Conservation (phyloP, 164 flowering plant species). For the Dillenia turbinata region DNA sequence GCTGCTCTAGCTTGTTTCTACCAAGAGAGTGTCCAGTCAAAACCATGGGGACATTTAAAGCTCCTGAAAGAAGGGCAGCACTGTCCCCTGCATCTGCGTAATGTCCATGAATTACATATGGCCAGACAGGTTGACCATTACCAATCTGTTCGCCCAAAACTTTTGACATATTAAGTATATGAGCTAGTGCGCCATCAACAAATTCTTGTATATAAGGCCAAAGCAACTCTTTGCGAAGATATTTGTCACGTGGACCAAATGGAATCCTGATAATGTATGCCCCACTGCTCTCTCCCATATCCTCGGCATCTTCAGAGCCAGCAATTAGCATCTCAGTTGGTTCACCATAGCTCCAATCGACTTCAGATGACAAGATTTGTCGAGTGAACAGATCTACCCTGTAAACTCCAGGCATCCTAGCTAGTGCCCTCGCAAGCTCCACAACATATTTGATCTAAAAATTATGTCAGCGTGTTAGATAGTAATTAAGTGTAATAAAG, state of each 20-base stretch:
- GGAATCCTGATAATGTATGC: constrained; percentile 88
- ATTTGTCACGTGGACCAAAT: constrained; percentile 79
- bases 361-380: constrained; percentile 72
- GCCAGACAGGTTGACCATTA: constrained; percentile 78
- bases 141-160: constrained; percentile 90
- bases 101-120: constrained; percentile 89
- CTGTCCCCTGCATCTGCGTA: constrained; percentile 97
- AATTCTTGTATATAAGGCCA: constrained; percentile 94
- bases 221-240: constrained; percentile 66
- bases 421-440: constrained; percentile 91
- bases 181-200: constrained; percentile 89
- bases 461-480: neutral
- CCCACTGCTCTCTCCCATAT: constrained; percentile 87
- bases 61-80: constrained; percentile 94
- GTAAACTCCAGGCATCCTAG: constrained; percentile 89
- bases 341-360: constrained; percentile 91
- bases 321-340: constrained; percentile 85
- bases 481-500: too few species aligned
- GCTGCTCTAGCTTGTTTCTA: constrained; percentile 88
- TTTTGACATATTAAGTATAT: constrained; percentile 81
- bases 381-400: constrained; percentile 91
- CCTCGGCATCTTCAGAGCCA: constrained; percentile 55
- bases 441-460: constrained; percentile 86
- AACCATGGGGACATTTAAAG: constrained; percentile 92
- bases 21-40: constrained; percentile 96